Evolutionary conservation across 257 asterid species (phyloP).

Genomic region (Nicotiana sylvestris): DNA sequence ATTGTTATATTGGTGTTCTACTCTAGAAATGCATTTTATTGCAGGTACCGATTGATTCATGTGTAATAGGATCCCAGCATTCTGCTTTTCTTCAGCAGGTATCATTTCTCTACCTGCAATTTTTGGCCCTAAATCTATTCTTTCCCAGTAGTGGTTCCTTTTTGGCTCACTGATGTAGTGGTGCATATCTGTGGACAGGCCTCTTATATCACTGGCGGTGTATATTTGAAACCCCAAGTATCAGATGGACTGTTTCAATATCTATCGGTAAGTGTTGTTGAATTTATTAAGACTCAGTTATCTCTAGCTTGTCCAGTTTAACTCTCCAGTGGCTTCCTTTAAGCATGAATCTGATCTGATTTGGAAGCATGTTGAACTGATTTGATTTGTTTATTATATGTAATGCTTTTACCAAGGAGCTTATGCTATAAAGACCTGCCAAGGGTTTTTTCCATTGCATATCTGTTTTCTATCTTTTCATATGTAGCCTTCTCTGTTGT

Average conservation of each 20-base stretch:
- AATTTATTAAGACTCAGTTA: neutral
- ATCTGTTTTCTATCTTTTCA: neutral
- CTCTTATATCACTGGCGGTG: constrained; percentile 84
- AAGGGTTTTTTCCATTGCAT: neutral
- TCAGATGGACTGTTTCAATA: constrained; percentile 80
- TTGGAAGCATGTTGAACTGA: neutral
- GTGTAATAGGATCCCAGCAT: constrained; percentile 77
- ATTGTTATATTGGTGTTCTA: neutral
- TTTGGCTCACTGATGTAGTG: constrained; percentile 19
- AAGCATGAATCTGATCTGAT: neutral
- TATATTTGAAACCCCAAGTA: constrained; percentile 78
- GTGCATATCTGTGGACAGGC: constrained; percentile 47
- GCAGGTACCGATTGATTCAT: constrained; percentile 90
- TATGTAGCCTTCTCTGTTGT: neutral
- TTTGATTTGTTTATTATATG: neutral
- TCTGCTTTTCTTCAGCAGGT: constrained; percentile 99
- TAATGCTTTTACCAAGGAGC: neutral
- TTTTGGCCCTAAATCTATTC: constrained; percentile 1
- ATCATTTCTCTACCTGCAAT: constrained; percentile 13
- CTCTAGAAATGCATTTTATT: constrained; percentile 4
- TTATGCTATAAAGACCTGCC: neutral
- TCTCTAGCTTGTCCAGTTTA: neutral
- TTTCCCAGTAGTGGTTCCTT: neutral
- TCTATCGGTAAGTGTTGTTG: constrained; percentile 53
- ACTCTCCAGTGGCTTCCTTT: neutral